These are phyloP conservation scores for Oryza glumipatula DNA, from an alignment of 176 grass and related monocot species.

Conservation along the genomic window DNA sequence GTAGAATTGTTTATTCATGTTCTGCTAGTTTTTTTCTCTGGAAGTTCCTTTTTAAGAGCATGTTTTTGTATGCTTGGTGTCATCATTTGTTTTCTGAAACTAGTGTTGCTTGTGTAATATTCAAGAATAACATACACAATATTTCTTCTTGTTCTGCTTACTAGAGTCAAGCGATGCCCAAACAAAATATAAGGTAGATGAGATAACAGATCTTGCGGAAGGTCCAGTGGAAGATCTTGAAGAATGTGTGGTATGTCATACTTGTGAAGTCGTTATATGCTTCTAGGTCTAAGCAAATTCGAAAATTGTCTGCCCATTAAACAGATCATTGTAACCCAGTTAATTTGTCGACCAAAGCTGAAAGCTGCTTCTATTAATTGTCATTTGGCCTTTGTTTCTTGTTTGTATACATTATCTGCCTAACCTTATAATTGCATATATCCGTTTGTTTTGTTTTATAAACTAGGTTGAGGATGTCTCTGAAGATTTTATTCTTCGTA, in stretches of 20 bases:
- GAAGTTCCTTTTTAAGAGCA: slow-evolving; percentile 7
- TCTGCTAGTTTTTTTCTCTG: slow-evolving; percentile 15
- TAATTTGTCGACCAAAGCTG: not conserved
- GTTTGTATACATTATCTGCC: slow-evolving; percentile 4
- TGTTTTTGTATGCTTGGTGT: slow-evolving; percentile 16
- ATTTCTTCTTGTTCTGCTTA: slow-evolving; percentile 33
- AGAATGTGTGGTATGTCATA: slow-evolving; percentile 66
- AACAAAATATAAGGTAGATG: slow-evolving; percentile 21
- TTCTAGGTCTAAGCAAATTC: slow-evolving; percentile 7
- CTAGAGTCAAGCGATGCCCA: slow-evolving; percentile 38
- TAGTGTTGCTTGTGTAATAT: slow-evolving; percentile 19
- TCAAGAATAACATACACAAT: not conserved
- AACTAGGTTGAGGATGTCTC: slow-evolving; percentile 76
- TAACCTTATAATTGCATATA: slow-evolving; percentile 16
- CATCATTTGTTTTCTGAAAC: slow-evolving; percentile 25
- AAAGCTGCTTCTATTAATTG: not conserved
- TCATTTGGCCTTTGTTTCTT: slow-evolving; percentile 14
- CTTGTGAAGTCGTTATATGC: slow-evolving; percentile 21
- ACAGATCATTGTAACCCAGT: slow-evolving; percentile 3
- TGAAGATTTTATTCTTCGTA: slow-evolving; percentile 48
- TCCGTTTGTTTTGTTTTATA: slow-evolving; percentile 21
- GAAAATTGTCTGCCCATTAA: not conserved
- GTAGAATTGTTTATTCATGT: not conserved
- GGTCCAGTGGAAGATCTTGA: slow-evolving; percentile 78
- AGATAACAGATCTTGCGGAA: slow-evolving; percentile 40